Conservation (phyloP, 2,329 filamentous ascomycete species). For the Trichoderma endophyticum region DNA sequence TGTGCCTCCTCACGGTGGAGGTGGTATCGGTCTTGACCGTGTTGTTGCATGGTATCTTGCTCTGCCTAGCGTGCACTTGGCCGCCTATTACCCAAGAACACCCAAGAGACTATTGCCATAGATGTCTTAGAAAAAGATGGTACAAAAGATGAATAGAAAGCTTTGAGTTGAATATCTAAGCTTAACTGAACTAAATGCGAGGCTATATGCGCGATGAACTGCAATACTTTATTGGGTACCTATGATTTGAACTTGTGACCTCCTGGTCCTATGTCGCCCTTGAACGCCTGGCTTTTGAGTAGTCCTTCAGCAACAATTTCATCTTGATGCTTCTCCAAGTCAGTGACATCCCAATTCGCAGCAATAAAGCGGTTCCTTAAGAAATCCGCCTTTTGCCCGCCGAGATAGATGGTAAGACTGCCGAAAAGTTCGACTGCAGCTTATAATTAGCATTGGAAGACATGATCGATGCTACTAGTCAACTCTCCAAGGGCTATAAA, state of each 20-base stretch:
- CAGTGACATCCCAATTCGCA: not conserved
- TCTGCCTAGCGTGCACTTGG: slow-evolving; percentile 57
- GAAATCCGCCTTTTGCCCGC: not conserved
- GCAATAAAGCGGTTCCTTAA: not conserved
- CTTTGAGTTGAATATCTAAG: not conserved
- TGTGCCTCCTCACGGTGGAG: slow-evolving; percentile 69
- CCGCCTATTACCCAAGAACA: slow-evolving; percentile 57
- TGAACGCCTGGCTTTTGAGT: not conserved
- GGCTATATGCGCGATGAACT: not conserved
- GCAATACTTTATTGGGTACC: not conserved
- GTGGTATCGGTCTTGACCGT: slow-evolving; percentile 49
- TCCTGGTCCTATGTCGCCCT: not conserved
- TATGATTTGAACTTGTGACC: not conserved
- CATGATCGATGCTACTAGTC: too few species aligned
- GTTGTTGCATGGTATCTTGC: slow-evolving; percentile 67
- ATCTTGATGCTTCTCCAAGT: not conserved
- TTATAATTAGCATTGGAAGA: not conserved
- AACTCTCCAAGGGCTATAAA: too few species aligned
- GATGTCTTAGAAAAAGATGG: slow-evolving; percentile 11
- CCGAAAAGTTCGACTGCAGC: not conserved
- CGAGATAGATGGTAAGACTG: not conserved
- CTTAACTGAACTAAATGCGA: not conserved
- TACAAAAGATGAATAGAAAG: not conserved
- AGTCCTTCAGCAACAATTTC: not conserved
- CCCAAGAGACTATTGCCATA: slow-evolving; percentile 57